These are phyloP conservation scores for Stylosanthes scabra DNA, from an alignment of 331 rosid species.

Conservation along the genomic window DNA sequence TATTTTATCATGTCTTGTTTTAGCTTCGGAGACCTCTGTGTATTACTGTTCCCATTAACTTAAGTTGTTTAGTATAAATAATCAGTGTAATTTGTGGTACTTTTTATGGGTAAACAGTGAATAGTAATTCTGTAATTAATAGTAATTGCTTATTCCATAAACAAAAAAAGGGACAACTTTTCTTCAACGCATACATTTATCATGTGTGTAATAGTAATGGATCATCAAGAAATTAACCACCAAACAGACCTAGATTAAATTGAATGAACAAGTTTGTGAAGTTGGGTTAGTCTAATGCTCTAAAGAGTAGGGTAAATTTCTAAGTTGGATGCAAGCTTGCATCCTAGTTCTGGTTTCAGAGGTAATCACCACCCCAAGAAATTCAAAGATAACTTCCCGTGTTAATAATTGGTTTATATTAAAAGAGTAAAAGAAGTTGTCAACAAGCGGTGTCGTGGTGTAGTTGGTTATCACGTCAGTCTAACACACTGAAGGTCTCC, in stretches of 20 bases:
- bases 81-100: neutral
- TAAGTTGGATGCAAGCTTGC: neutral
- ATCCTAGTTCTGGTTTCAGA: neutral
- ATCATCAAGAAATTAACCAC: neutral
- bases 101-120: neutral
- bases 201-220: neutral
- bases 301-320: too few species aligned
- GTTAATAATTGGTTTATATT: neutral
- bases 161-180: neutral
- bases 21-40: neutral
- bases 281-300: neutral
- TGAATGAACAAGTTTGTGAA: neutral
- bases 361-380: neutral
- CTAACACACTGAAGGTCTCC: conserved; percentile 97
- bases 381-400: too few species aligned
- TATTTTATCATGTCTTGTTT: neutral
- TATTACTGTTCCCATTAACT: neutral
- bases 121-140: neutral
- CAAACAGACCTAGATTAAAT: neutral
- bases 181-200: neutral
- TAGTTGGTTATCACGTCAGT: conserved; percentile 94
- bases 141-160: neutral
- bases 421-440: neutral
- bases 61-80: neutral
- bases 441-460: conserved; percentile 53